These are phyloP conservation scores for Massariosphaeria phaeospora DNA, from an alignment of 495 filamentous ascomycete species.

Conservation along the genomic window DNA sequence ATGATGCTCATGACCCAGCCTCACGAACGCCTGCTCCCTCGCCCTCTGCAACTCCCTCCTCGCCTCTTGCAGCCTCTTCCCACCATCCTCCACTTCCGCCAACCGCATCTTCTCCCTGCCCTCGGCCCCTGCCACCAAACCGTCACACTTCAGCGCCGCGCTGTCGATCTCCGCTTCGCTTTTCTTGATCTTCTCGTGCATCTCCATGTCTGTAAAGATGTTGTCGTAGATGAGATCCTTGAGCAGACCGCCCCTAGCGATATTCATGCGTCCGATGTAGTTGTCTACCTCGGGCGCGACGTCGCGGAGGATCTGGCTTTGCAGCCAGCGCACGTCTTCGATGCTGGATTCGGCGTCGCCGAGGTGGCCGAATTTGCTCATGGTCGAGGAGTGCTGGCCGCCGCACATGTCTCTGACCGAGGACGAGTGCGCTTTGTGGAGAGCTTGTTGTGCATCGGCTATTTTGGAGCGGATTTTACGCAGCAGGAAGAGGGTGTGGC, in stretches of 20 bases:
- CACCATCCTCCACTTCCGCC: slow-evolving; percentile 16
- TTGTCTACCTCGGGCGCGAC: slow-evolving; percentile 23
- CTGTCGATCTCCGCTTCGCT: slow-evolving; percentile 35
- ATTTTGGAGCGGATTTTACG: slow-evolving; percentile 20
- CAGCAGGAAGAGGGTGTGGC: slow-evolving; percentile 33
- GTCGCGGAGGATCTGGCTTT: slow-evolving; percentile 36
- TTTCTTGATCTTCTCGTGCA: slow-evolving; percentile 46
- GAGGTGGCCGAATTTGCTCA: slow-evolving; percentile 45
- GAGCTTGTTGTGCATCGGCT: slow-evolving; percentile 3
- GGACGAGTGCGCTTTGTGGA: slow-evolving; percentile 30
- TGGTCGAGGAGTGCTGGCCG: slow-evolving; percentile 29
- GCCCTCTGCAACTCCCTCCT: slow-evolving; percentile 42
- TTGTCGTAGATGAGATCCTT: slow-evolving; percentile 48
- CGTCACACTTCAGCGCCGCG: slow-evolving; percentile 29
- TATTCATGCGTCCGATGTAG: slow-evolving; percentile 28
- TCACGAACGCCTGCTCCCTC: slow-evolving; percentile 28
- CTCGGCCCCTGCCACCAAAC: slow-evolving; percentile 26
- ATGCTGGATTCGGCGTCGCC: slow-evolving; percentile 37
- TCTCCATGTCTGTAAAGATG: slow-evolving; percentile 46
- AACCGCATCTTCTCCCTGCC: slow-evolving; percentile 27
- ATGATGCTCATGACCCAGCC: not conserved
- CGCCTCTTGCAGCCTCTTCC: slow-evolving; percentile 34
- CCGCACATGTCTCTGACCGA: slow-evolving; percentile 19
- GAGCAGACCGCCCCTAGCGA: slow-evolving; percentile 42
- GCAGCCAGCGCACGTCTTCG: slow-evolving; percentile 35